Percentiles rank a stretch among this genome's conserved stretches.
Evolutionary conservation across 2,329 filamentous ascomycete genomes (phyloP).

Genomic region (Paramyrothecium roridum): DNA sequence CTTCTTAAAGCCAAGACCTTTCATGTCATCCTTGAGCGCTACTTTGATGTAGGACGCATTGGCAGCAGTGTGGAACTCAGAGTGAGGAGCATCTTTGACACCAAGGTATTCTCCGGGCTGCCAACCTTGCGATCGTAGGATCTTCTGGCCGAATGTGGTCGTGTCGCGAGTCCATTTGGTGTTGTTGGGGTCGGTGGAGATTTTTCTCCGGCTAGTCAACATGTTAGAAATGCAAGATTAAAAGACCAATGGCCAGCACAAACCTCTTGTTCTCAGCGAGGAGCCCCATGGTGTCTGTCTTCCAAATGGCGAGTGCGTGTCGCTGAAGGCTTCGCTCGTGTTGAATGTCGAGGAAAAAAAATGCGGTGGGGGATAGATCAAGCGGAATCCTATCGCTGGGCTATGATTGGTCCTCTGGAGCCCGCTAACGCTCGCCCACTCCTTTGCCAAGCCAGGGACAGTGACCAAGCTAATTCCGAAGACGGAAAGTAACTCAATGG

Average conservation of each 20-base stretch:
- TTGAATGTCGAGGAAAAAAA: constrained; percentile 1
- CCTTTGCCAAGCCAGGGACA: too few relatives aligned
- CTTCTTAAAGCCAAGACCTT: constrained; percentile 81
- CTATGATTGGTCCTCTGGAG: too few relatives aligned
- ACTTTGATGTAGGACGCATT: constrained; percentile 85
- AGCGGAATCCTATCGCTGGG: too few relatives aligned
- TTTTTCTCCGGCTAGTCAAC: constrained; percentile 50
- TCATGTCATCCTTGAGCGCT: constrained; percentile 82
- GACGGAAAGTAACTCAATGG: too few relatives aligned
- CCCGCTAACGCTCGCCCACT: too few relatives aligned
- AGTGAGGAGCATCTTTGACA: constrained; percentile 70
- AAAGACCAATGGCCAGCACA: background rate
- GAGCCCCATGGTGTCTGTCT: constrained; percentile 27
- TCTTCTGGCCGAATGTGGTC: constrained; percentile 81
- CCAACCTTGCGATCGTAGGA: constrained; percentile 89
- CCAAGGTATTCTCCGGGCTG: constrained; percentile 80
- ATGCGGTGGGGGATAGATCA: too few relatives aligned
- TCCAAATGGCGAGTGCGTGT: too few relatives aligned
- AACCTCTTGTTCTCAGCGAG: constrained; percentile 32
- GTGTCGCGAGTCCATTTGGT: constrained; percentile 86
- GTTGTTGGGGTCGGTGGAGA: constrained; percentile 92
- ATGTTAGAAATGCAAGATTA: constrained; percentile 7
- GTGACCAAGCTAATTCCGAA: too few relatives aligned
- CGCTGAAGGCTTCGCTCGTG: too few relatives aligned
- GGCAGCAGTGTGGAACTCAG: constrained; percentile 72